Conservation (phyloP, 371 early-diverging fungal species). For the Lichtheimia corymbifera region DNA sequence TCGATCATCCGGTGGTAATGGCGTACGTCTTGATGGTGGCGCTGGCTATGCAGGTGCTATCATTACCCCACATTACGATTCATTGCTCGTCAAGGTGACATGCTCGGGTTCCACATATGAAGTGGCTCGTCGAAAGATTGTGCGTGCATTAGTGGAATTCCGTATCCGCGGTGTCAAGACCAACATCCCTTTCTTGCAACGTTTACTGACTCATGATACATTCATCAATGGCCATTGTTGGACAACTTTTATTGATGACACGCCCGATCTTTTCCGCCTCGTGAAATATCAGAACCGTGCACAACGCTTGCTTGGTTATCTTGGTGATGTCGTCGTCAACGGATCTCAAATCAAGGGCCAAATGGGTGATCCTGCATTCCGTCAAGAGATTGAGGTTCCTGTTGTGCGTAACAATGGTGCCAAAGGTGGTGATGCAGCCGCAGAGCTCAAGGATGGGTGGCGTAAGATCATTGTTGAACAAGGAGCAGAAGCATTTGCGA, state of each 20-base stretch:
- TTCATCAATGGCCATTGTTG: constrained; percentile 82
- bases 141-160: constrained; percentile 90
- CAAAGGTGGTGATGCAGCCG: constrained; percentile 45
- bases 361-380: constrained; percentile 64
- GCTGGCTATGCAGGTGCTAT: constrained; percentile 88
- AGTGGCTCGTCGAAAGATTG: constrained; percentile 84
- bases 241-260: constrained; percentile 97
- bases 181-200: constrained; percentile 91
- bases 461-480: constrained; percentile 80
- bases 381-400: constrained; percentile 65
- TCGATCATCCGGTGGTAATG: constrained; percentile 86
- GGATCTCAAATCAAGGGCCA: constrained; percentile 92
- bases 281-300: constrained; percentile 82
- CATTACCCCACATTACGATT: constrained; percentile 95
- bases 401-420: constrained; percentile 44
- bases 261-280: constrained; percentile 82
- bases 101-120: constrained; percentile 86
- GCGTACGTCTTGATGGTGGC: constrained; percentile 92
- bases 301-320: constrained; percentile 83
- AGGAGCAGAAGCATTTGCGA: constrained; percentile 89
- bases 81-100: constrained; percentile 92
- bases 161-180: constrained; percentile 96
- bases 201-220: constrained; percentile 77
- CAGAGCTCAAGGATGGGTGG: constrained; percentile 81
- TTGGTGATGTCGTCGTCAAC: constrained; percentile 91